Conservation (phyloP, 169 alveolate species). For the Plasmodium vivax region DNA sequence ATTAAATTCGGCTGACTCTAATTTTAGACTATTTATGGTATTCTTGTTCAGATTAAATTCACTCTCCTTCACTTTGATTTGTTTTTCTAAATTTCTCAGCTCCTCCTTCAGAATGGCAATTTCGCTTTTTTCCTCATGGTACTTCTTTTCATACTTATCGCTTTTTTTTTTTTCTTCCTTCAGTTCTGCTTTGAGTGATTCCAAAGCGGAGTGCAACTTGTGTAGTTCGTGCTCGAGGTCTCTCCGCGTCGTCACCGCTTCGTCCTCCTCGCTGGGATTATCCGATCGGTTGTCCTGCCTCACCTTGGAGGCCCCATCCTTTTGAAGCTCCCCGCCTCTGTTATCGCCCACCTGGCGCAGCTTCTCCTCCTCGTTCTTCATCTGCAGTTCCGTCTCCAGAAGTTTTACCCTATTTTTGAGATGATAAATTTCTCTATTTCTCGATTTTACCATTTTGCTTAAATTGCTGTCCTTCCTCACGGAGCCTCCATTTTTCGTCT, state of each 20-base stretch:
- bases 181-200: conserved; percentile 19
- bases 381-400: conserved; percentile 56
- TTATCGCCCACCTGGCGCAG: neutral
- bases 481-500: conserved; percentile 17
- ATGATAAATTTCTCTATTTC: conserved; percentile 52
- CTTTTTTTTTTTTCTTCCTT: conserved; percentile 52
- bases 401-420: conserved; percentile 35
- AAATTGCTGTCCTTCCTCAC: conserved; percentile 5
- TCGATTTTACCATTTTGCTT: conserved; percentile 11
- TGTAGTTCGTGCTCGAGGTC: conserved; percentile 2
- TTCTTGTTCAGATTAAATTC: conserved; percentile 43
- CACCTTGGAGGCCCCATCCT: neutral
- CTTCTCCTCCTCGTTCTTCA: conserved; percentile 43
- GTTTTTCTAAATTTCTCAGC: conserved; percentile 36
- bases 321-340: neutral
- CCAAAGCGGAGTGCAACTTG: neutral
- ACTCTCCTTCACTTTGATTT: conserved; percentile 16
- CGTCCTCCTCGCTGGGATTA: neutral
- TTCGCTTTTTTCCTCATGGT: conserved; percentile 57
- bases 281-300: neutral
- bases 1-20: conserved; percentile 72
- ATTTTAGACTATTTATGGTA: conserved; percentile 59
- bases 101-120: conserved; percentile 55
- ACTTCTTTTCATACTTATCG: conserved; percentile 56
- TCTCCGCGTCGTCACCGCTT: neutral